These are phyloP conservation scores for Persicaria tinctoria DNA, from an alignment of 148 eudicot genomes.

Conservation along the genomic window DNA sequence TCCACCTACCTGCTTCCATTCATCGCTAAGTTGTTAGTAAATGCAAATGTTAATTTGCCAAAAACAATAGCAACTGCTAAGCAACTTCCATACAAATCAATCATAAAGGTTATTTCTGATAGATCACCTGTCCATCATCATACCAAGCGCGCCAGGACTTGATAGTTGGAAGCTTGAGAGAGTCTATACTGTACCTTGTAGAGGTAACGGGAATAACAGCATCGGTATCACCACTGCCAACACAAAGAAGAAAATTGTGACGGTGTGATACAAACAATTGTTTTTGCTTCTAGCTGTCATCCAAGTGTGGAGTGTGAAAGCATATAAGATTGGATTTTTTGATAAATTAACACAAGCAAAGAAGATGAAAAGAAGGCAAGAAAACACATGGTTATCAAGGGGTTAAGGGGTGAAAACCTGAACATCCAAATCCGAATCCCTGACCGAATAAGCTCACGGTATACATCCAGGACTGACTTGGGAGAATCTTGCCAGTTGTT, in stretches of 20 bases:
- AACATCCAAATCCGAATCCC: conserved; percentile 93
- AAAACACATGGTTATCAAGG: neutral
- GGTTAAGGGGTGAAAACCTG: conserved; percentile 39
- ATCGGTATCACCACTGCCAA: conserved; percentile 82
- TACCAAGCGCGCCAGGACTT: conserved; percentile 92
- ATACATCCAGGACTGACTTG: conserved; percentile 55
- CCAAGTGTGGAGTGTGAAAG: neutral
- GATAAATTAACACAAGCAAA: too few species aligned
- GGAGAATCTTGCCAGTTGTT: conserved; percentile 76
- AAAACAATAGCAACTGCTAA: neutral
- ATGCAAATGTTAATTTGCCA: neutral
- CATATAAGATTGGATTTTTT: too few species aligned
- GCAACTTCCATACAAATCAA: neutral
- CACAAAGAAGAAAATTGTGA: conserved; percentile 10
- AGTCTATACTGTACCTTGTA: conserved; percentile 68
- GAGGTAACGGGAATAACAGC: conserved; percentile 87
- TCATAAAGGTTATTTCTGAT: neutral
- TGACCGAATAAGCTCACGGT: conserved; percentile 62
- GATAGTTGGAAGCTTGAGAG: conserved; percentile 63
- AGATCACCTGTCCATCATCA: conserved; percentile 75
- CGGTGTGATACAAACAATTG: neutral
- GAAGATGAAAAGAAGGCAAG: neutral
- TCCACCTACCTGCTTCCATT: conserved; percentile 67
- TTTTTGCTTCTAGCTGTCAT: neutral
- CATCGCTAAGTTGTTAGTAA: neutral